phyloP scores from a whole-genome alignment of 2,329 filamentous ascomycete species.

The Dactylellina drechsleri region DNA sequence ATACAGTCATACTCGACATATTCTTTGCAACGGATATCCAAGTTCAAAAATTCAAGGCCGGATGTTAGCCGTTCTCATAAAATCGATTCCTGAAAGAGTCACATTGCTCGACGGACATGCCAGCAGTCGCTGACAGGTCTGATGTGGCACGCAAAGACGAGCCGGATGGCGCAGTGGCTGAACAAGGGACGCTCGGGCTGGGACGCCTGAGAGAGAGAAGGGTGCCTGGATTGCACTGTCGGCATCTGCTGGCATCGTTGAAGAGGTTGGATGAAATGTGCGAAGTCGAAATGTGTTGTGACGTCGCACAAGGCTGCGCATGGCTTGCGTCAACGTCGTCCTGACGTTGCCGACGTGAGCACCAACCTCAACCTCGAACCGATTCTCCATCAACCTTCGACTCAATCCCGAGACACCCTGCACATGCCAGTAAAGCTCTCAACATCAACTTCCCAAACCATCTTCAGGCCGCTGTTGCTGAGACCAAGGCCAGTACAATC shows the following conservation, averaged over 20 bases:
- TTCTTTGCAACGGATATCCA: not conserved
- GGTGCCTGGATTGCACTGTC: too few species aligned
- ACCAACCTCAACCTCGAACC: not conserved
- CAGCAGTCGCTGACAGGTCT: too few species aligned
- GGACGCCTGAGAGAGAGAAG: too few species aligned
- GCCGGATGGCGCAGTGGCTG: too few species aligned
- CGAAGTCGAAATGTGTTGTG: conserved; percentile 10
- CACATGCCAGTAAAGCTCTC: conserved; percentile 12
- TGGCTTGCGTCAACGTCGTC: not conserved
- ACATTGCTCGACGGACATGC: too few species aligned
- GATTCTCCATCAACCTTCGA: not conserved
- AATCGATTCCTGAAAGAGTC: too few species aligned
- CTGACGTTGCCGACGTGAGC: not conserved
- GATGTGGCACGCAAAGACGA: too few species aligned
- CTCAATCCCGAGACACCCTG: not conserved
- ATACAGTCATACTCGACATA: not conserved
- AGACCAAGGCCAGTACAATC: not conserved
- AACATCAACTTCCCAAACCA: not conserved
- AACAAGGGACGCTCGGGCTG: too few species aligned
- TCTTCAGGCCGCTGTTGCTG: not conserved
- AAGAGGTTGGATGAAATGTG: not conserved
- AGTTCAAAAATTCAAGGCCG: too few species aligned
- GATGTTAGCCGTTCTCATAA: too few species aligned
- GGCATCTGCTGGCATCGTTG: too few species aligned
- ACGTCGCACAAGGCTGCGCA: not conserved